Conservation (phyloP, 2,329 filamentous ascomycete species). For the Fusarium concolor region DNA sequence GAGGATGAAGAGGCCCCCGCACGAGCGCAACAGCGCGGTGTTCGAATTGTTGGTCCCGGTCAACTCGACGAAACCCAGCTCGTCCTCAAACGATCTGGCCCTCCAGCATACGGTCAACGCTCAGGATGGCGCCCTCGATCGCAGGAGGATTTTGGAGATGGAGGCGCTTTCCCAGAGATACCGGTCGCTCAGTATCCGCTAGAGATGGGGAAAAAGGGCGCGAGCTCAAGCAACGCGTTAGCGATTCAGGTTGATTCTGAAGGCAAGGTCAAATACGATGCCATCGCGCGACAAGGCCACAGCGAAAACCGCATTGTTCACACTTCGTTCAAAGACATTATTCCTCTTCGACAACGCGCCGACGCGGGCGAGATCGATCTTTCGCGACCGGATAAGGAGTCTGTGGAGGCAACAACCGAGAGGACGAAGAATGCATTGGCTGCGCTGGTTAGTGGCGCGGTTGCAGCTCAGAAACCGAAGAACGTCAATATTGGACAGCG, state of each 20-base stretch:
- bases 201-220: slow-evolving; percentile 88
- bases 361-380: slow-evolving; percentile 93
- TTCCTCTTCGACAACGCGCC: slow-evolving; percentile 90
- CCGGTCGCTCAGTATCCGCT: slow-evolving; percentile 94
- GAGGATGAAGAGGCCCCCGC: slow-evolving; percentile 84
- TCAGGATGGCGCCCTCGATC: slow-evolving; percentile 89
- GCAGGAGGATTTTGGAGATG: slow-evolving; percentile 94
- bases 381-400: slow-evolving; percentile 84
- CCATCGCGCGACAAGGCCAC: slow-evolving; percentile 91
- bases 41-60: slow-evolving; percentile 82
- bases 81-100: slow-evolving; percentile 83
- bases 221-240: slow-evolving; percentile 82
- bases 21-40: slow-evolving; percentile 79
- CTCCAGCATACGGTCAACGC: slow-evolving; percentile 88
- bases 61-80: slow-evolving; percentile 88
- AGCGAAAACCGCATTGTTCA: slow-evolving; percentile 86
- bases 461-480: slow-evolving; percentile 95
- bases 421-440: slow-evolving; percentile 89
- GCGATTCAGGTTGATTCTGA: slow-evolving; percentile 92
- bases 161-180: slow-evolving; percentile 94
- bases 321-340: slow-evolving; percentile 95
- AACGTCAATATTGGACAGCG: slow-evolving; percentile 85
- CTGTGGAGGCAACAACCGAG: slow-evolving; percentile 86
- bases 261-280: slow-evolving; percentile 96
- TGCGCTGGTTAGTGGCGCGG: slow-evolving; percentile 83